Evolutionary conservation across 805 yeast species (phyloP), one percentile per base, ranked within the genome.

Genomic region (Pichia phayaonensis): DNA sequence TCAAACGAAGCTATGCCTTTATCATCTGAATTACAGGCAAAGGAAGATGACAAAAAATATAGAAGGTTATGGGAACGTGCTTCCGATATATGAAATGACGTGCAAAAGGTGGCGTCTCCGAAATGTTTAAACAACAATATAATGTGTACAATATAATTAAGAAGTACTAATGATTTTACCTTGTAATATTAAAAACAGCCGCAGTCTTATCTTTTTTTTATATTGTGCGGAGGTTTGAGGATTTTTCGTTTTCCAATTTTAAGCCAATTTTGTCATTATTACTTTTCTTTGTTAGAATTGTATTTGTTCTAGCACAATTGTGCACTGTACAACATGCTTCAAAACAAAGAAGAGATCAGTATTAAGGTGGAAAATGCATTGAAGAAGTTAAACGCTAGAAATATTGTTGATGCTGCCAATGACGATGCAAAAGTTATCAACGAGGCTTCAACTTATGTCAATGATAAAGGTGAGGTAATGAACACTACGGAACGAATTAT

Each of bases 1-100:
- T 75, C 73, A 24, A 92, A 92, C 65, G 98, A 92, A 71, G 84
- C 85, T 36, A 66, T 92, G 62, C 98, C 98, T 1, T 96, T 96
- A 2, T 63, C 82, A 1, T 66, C 70, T 10, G 51, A 53, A 42
- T 52, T 57, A 31, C 54, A 48, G 21, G 42, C 31, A 15, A 42
- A 49, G 36, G 42, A 47, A 13, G 57, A 54, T 12, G 40, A 48
- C 11, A 40, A 49, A 22, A 52, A 49, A 38, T 59, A 45, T 21
- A 46, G 44, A 22, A 40, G 39, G 3, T 46, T 54, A 15, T 52
- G 56, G 42, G 40, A 34, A n/a, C 38, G 38, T 34, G 38, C 38
- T 7, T 16, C 38, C n/a, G 5, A 34, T n/a, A 34, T 34, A 34
- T 34, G n/a, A 34, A 34, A 3, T 29, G 29, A 26, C 8, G 29